Percentiles rank a stretch among this genome's conserved stretches.
Conservation (phyloP, 805 yeast genomes). For the Schizosaccharomyces cryophilus region DNA sequence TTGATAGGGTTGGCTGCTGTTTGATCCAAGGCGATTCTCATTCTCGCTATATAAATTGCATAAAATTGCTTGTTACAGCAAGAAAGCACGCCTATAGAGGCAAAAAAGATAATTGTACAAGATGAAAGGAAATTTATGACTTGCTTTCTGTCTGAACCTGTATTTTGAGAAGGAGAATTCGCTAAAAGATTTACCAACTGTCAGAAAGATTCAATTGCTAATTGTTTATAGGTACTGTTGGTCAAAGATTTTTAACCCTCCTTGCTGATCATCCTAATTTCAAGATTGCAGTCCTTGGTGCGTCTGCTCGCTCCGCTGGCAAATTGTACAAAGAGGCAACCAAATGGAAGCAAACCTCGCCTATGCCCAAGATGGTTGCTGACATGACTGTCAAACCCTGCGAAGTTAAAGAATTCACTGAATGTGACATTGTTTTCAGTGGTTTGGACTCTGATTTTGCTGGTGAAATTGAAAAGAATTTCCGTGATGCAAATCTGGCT, state of each 20-base stretch:
- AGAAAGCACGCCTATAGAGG: no score
- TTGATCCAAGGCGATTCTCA: neutral
- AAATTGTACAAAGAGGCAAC: conserved; percentile 64
- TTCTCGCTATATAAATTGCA: no score
- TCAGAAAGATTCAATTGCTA: neutral
- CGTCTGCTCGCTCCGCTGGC: conserved; percentile 84
- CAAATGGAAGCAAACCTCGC: conserved; percentile 77
- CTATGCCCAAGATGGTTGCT: conserved; percentile 46
- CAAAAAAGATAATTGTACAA: no score
- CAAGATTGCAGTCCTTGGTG: conserved; percentile 66
- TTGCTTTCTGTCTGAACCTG: no score
- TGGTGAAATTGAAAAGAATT: conserved; percentile 71
- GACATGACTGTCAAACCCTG: conserved; percentile 53
- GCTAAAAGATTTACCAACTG: neutral
- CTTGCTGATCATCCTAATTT: conserved; percentile 75
- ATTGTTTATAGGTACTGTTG: conserved; percentile 23
- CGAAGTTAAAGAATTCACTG: conserved; percentile 46
- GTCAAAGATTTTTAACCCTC: conserved; percentile 77
- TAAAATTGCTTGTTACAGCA: no score
- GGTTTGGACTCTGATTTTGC: conserved; percentile 87
- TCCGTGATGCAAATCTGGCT: conserved; percentile 55
- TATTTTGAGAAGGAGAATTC: no score
- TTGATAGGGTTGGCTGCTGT: neutral
- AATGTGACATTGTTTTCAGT: conserved; percentile 83
- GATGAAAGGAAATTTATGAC: no score